Evolutionary conservation across 345 rosid species (phyloP).

Genomic region (Populus ilicifolia): DNA sequence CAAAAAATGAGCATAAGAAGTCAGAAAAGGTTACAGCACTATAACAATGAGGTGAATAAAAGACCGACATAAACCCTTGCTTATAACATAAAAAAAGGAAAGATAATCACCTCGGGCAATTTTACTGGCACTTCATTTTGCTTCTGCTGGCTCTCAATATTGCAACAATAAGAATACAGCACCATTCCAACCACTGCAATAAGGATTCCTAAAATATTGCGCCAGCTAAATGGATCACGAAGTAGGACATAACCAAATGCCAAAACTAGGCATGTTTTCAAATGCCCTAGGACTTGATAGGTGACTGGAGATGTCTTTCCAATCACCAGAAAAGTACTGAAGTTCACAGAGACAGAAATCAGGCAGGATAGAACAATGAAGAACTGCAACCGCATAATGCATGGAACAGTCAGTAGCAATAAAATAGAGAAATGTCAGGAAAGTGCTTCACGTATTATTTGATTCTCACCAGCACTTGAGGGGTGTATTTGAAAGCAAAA

Average conservation of each 20-base stretch:
- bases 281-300: constrained; percentile 98
- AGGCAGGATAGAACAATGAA: constrained; percentile 97
- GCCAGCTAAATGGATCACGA: constrained; percentile 93
- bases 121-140: constrained; percentile 57
- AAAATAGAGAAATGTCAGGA: neutral
- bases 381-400: constrained; percentile 63
- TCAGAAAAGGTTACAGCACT: neutral
- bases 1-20: neutral
- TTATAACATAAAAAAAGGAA: neutral
- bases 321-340: constrained; percentile 95
- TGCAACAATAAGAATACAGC: constrained; percentile 83
- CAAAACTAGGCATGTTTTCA: constrained; percentile 95
- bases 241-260: constrained; percentile 93
- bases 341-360: constrained; percentile 98
- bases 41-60: neutral
- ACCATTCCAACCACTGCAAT: constrained; percentile 95
- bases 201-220: constrained; percentile 86
- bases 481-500: constrained; percentile 94
- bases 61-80: neutral
- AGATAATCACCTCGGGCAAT: constrained; percentile 63
- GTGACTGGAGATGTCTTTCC: constrained; percentile 99
- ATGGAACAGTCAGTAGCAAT: constrained; percentile 11
- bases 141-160: constrained; percentile 77
- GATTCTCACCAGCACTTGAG: constrained; percentile 86
- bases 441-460: neutral